phyloP scores from a whole-genome alignment of 1,284 basidiomycete genomes.

The Chalciporus piperatoides region DNA sequence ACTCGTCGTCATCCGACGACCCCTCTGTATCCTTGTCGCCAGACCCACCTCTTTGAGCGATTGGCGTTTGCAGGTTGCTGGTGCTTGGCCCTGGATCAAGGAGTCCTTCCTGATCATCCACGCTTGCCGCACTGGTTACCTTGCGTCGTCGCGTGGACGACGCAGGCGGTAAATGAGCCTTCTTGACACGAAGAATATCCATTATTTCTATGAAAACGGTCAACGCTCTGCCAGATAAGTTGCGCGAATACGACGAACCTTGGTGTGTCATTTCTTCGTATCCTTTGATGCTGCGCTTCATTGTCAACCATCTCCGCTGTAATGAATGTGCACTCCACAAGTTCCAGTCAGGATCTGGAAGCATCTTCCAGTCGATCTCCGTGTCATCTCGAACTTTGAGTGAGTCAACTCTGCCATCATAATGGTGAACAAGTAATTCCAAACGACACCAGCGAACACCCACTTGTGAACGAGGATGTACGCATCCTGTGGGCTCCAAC shows the following conservation, averaged over 20 bases:
- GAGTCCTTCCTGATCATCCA: slow-evolving; percentile 32
- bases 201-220: slow-evolving; percentile 56
- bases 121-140: slow-evolving; percentile 51
- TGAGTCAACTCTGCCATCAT: slow-evolving; percentile 56
- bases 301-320: slow-evolving; percentile 71
- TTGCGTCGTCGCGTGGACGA: slow-evolving; percentile 43
- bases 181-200: slow-evolving; percentile 71
- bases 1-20: slow-evolving; percentile 55
- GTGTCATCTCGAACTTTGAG: slow-evolving; percentile 71
- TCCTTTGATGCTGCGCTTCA: slow-evolving; percentile 72
- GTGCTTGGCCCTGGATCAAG: slow-evolving; percentile 28
- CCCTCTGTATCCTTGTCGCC: slow-evolving; percentile 54
- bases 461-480: slow-evolving; percentile 80
- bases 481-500: slow-evolving; percentile 73
- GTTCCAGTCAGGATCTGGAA: slow-evolving; percentile 73
- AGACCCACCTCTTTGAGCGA: slow-evolving; percentile 11
- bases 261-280: slow-evolving; percentile 73
- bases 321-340: slow-evolving; percentile 76
- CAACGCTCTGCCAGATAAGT: slow-evolving; percentile 10
- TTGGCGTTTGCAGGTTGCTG: slow-evolving; percentile 10
- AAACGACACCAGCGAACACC: slow-evolving; percentile 24
- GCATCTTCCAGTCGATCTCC: slow-evolving; percentile 80
- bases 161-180: slow-evolving; percentile 50
- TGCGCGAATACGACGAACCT: slow-evolving; percentile 41
- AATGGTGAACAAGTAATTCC: background rate